Evolutionary conservation across 2,329 filamentous ascomycete species (phyloP), one percentile per base, ranked within the genome.

Genomic region (Whalleya microplaca): DNA sequence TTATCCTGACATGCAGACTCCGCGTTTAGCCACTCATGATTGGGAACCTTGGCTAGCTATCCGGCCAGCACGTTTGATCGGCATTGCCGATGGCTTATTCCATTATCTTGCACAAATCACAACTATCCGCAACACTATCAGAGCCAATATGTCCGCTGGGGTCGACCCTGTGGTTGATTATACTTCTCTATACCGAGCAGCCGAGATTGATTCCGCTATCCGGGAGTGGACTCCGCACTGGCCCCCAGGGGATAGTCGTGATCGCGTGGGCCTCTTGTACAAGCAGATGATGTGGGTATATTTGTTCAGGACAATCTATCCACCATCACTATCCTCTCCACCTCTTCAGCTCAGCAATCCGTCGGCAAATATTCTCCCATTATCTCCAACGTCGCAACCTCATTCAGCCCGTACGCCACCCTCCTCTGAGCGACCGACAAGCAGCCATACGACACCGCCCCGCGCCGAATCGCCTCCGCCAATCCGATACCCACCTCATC

Each of bases 1-100:
- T 67, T 78, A 79, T 53, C 77, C 78, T 16, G 75, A 73, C 59
- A 71, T 69, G 19, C 66, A 66, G 43, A 72, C 68, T 21, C 68
- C 67, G 14, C 74, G 73, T 7, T 67, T 80, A 8, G 74, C 74
- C n/a, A 72, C 73, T 0, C 76, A 79, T 49, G 73, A 77, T 42
- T 81, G 79, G 77, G 69, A 73, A 32, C 73, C 78, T 2, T 61
- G 73, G 41, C 63, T 73, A 1, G 68, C 74, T 2, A 78, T 82
- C 23, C 72, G 80, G 18, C 75, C 78, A 0, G 78, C 81, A 4
- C 79, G 83, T n/a, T 79, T 96, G 3, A 79, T 96, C 5, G 92
- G 92, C 20, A 88, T 96, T 21, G 86, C 89, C 41, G 92, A 96
- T 66, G 91, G 91, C 1, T 78, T 96, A 1, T 92, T 96, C 69